Percentiles rank a stretch among this genome's conserved stretches.
Evolutionary conservation across 2,329 filamentous ascomycete species (phyloP).

Genomic region (Colletotrichum tofieldiae): DNA sequence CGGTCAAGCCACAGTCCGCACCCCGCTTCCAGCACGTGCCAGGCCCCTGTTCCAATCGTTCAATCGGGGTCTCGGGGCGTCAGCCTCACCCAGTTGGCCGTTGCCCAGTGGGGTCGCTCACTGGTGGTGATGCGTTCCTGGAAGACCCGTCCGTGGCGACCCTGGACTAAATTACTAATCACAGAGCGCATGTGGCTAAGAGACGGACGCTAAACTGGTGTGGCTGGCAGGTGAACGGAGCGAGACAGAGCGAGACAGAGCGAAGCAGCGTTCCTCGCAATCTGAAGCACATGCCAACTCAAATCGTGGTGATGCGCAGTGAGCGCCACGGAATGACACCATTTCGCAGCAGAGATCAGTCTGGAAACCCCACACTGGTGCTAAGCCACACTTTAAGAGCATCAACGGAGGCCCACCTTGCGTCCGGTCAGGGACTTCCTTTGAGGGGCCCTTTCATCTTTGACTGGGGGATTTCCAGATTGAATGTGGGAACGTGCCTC

Average conservation of each 20-base stretch:
- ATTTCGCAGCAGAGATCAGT: conserved; percentile 23
- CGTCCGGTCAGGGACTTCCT: conserved; percentile 14
- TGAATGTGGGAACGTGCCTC: conserved; percentile 31
- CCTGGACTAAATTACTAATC: not conserved
- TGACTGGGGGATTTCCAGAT: conserved; percentile 20
- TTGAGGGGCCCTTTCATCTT: conserved; percentile 9
- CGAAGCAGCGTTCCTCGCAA: not conserved
- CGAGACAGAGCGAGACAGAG: not conserved
- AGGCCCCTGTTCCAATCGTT: not conserved
- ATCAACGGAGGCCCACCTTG: not conserved
- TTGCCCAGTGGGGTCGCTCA: not conserved
- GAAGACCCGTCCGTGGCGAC: not conserved
- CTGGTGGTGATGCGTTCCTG: conserved; percentile 1
- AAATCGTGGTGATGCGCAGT: too few relatives aligned
- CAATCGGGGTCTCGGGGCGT: not conserved
- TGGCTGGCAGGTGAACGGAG: conserved; percentile 18
- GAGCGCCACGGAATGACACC: conserved; percentile 23
- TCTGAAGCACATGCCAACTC: conserved; percentile 13
- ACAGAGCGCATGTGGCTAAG: too few relatives aligned
- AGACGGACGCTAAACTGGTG: not conserved
- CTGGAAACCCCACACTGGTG: conserved; percentile 10
- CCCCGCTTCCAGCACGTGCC: conserved; percentile 1
- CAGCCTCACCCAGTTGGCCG: conserved; percentile 1
- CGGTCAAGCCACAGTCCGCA: conserved; percentile 9
- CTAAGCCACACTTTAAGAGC: conserved; percentile 34